Base-by-base conservation (phyloP, 768 basidiomycete genomes). In the Tylopilus balloui region DNA sequence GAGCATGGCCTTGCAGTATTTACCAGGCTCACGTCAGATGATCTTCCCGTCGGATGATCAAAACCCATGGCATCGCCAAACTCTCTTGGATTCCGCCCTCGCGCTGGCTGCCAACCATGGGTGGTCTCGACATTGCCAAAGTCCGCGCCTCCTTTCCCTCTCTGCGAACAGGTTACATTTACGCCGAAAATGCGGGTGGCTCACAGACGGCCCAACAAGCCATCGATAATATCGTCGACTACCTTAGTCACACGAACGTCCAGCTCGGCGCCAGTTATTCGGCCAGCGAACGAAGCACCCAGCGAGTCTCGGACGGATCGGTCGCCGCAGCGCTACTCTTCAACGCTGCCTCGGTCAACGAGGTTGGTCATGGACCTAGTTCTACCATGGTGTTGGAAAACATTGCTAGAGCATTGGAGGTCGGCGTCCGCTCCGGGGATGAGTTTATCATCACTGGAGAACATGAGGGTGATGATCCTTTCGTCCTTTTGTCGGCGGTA, bases 371-470 rank as follows among this genome's bases (percentile, higher is more conserved):
- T 54, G 83, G 81, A 0, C 70, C 78, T 21, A 84, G 82, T 57
- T 80, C 86, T 10, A 85, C 87, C 0, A 67, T 81, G 70, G 77
- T 85, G 29, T 54, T 86, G 20, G 86, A 85, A 62, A 88, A 88
- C 57, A 72, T 89, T 0, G 74, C 86, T 0, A 69, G 84, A 5
- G 78, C 79, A 0, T 59, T 89, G 47, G 84, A 85, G 28, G 58
- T 54, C 0, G 75, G 75, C 44, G 71, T 89, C 23, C 60, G 74
- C 29, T 51, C 68, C 1, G 84, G 78, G 4, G 88, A 89, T 50
- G 88, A 90, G 64, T 80, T 90, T 48, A 80, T 92, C 46, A 62
- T 89, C n/a, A 86, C 84, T 0, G 79, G 78, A 1, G 88, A 90
- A 60, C 88, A 92, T 54, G 88, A 92, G 74, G 80, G 86, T 88